These are phyloP conservation scores for Arthroderma uncinatum DNA, from an alignment of 2,329 filamentous ascomycete species.

Conservation along the genomic window DNA sequence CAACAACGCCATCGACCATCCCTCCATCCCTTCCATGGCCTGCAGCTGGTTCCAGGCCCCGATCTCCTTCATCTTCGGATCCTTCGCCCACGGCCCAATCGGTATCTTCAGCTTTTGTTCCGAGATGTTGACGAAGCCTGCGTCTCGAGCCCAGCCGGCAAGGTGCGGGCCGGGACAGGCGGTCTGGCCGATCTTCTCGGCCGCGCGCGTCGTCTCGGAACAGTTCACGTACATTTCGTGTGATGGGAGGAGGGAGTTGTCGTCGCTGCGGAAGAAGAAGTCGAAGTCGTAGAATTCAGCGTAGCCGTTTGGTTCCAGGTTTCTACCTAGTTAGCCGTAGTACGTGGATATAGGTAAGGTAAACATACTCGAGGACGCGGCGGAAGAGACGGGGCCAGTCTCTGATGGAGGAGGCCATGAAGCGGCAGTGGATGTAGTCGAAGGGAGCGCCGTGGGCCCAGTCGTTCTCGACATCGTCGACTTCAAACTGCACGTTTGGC, in stretches of 20 bases:
- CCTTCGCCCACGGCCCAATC: slow-evolving; percentile 22
- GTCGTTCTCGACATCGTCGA: slow-evolving; percentile 51
- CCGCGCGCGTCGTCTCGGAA: slow-evolving; percentile 1
- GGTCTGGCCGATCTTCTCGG: slow-evolving; percentile 14
- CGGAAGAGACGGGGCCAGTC: slow-evolving; percentile 35
- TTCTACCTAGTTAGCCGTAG: neutral
- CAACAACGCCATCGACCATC: slow-evolving; percentile 15
- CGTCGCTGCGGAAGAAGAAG: slow-evolving; percentile 8
- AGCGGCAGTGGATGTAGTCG: slow-evolving; percentile 46
- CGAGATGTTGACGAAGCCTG: slow-evolving; percentile 19
- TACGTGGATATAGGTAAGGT: neutral
- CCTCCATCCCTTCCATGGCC: slow-evolving; percentile 18
- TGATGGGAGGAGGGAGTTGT: slow-evolving; percentile 12
- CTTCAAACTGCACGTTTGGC: slow-evolving; percentile 49
- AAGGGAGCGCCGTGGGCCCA: slow-evolving; percentile 47
- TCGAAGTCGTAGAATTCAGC: slow-evolving; percentile 29
- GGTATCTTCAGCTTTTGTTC: slow-evolving; percentile 20
- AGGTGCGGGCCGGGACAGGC: slow-evolving; percentile 12
- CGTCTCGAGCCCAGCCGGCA: slow-evolving; percentile 16
- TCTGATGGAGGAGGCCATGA: slow-evolving; percentile 42
- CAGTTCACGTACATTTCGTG: slow-evolving; percentile 7
- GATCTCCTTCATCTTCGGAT: slow-evolving; percentile 19
- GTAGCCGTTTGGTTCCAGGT: slow-evolving; percentile 21
- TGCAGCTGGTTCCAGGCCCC: slow-evolving; percentile 14
- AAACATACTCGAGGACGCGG: slow-evolving; percentile 6